phyloP scores from a whole-genome alignment of 2,329 filamentous ascomycete species.

The Didymella pomorum region DNA sequence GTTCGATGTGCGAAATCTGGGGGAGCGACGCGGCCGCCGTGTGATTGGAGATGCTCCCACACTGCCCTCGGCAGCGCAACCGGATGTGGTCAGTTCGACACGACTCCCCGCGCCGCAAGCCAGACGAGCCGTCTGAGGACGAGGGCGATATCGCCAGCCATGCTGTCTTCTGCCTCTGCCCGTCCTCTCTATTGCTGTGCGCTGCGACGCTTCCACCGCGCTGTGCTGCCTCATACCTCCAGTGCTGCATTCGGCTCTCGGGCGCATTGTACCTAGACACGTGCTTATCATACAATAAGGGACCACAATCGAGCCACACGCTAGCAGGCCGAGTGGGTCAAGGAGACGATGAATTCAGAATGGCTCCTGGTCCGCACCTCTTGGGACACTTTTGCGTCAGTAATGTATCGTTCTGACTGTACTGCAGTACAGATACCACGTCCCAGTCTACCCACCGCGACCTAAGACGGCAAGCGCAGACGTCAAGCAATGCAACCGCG shows the following conservation, averaged over 20 bases:
- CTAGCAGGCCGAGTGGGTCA: conserved; percentile 47
- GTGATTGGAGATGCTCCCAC: conserved; percentile 42
- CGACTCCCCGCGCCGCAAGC: conserved; percentile 23
- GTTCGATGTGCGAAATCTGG: conserved; percentile 31
- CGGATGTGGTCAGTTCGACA: conserved; percentile 1
- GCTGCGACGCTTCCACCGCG: not conserved
- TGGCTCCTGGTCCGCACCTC: conserved; percentile 47
- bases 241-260: conserved; percentile 28
- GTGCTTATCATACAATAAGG: conserved; percentile 45
- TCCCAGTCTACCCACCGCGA: conserved; percentile 22
- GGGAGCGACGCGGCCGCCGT: conserved; percentile 24
- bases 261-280: conserved; percentile 32
- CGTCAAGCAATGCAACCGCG: conserved; percentile 50
- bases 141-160: conserved; percentile 15
- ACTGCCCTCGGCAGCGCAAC: conserved; percentile 27
- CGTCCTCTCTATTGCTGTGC: conserved; percentile 4
- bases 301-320: conserved; percentile 46
- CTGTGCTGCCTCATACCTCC: conserved; percentile 9
- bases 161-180: conserved; percentile 14
- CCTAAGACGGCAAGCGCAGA: conserved; percentile 41
- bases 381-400: conserved; percentile 15
- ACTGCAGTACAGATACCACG: conserved; percentile 46
- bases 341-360: conserved; percentile 45
- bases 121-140: conserved; percentile 12
- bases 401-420: conserved; percentile 12